A percentile compares a stretch with the other conserved stretches of the same genome.
phyloP scores from a whole-genome alignment of 1,284 basidiomycete species.

The Ustilago cynodontis region DNA sequence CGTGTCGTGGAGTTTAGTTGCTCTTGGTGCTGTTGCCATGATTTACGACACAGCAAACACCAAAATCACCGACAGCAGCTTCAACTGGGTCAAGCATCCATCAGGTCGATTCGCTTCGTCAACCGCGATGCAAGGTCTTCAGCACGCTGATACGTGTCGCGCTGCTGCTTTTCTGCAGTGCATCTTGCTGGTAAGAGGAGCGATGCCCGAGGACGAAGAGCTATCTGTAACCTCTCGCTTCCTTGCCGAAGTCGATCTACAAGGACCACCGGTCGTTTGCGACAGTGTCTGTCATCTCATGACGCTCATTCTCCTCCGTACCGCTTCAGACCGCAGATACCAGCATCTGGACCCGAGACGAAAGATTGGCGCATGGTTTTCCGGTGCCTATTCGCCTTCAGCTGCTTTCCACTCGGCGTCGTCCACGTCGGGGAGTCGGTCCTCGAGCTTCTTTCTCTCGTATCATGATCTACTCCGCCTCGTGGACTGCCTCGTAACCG shows the following conservation, averaged over 20 bases:
- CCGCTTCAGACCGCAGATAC: conserved; percentile 23
- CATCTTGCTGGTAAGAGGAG: conserved; percentile 10
- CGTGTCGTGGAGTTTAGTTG: conserved; percentile 30
- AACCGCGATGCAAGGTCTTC: conserved; percentile 23
- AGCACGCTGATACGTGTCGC: conserved; percentile 25
- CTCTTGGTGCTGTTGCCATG: conserved; percentile 9
- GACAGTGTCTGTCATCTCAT: conserved; percentile 44
- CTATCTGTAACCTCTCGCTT: conserved; percentile 25
- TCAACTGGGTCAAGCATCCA: background rate
- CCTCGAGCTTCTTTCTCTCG: background rate
- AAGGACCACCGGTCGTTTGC: conserved; percentile 38
- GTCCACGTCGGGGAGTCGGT: background rate
- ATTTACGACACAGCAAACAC: background rate
- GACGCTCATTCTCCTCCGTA: conserved; percentile 17
- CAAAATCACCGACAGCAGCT: background rate
- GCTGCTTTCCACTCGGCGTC: conserved; percentile 11
- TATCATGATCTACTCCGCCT: conserved; percentile 26
- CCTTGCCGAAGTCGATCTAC: conserved; percentile 42
- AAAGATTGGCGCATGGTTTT: conserved; percentile 40
- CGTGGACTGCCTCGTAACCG: conserved; percentile 19
- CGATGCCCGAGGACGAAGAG: conserved; percentile 5
- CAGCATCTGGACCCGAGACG: conserved; percentile 27
- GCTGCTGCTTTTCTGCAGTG: conserved; percentile 32
- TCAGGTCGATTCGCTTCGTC: background rate
- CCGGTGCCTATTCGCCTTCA: conserved; percentile 21